Conservation (phyloP, 177 flowering plant genomes). For the Vitis hybrid region DNA sequence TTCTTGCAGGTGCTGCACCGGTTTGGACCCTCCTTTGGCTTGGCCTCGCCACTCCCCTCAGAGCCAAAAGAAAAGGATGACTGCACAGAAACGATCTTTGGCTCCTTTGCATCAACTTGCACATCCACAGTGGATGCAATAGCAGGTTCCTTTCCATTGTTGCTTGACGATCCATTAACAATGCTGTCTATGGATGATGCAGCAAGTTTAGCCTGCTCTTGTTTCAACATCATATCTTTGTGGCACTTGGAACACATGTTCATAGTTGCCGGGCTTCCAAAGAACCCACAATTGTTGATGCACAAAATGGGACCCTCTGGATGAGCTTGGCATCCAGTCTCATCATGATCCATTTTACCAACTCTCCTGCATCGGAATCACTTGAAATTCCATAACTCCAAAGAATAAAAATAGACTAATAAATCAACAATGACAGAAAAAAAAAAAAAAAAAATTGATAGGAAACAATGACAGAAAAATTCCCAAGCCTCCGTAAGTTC, state of each 20-base stretch:
- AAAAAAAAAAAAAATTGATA: no score
- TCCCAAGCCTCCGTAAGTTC: no score
- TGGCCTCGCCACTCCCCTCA: slow-evolving; percentile 27
- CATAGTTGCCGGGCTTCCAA: slow-evolving; percentile 78
- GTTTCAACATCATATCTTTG: slow-evolving; percentile 65
- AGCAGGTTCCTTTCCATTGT: slow-evolving; percentile 22
- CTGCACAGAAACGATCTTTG: slow-evolving; percentile 18
- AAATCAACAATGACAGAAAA: no score
- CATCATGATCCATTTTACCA: slow-evolving; percentile 63
- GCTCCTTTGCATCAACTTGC: slow-evolving; percentile 20
- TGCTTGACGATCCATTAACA: slow-evolving; percentile 49
- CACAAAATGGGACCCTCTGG: slow-evolving; percentile 73
- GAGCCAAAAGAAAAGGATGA: slow-evolving; percentile 19
- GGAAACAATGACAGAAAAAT: no score
- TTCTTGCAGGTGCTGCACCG: slow-evolving; percentile 69
- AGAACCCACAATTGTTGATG: slow-evolving; percentile 84
- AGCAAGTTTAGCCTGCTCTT: slow-evolving; percentile 66
- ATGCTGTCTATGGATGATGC: slow-evolving; percentile 48
- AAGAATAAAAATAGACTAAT: background rate
- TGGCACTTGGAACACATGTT: slow-evolving; percentile 91
- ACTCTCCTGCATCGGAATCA: slow-evolving; percentile 22
- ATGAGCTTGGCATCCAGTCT: slow-evolving; percentile 75
- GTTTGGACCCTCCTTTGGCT: slow-evolving; percentile 50
- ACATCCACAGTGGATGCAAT: slow-evolving; percentile 23
- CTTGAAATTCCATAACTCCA: slow-evolving; percentile 1